phyloP scores from a whole-genome alignment of 306 rosid species.

The Cyclanthera cordifolia region DNA sequence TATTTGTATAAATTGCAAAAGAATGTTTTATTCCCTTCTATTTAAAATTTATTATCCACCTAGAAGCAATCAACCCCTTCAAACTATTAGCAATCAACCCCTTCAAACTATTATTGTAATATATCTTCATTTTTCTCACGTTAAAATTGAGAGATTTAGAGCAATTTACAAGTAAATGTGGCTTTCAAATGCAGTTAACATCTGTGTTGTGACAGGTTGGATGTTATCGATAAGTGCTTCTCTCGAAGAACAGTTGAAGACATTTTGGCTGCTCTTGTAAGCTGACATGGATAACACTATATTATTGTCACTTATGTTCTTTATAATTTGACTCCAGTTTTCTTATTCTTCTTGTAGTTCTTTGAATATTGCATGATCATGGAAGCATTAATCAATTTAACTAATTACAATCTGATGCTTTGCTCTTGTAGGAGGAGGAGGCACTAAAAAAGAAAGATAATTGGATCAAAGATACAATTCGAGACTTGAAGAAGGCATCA shows the following conservation, averaged over 20 bases:
- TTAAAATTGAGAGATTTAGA: constrained; percentile 1
- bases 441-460: constrained; percentile 27
- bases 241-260: constrained; percentile 61
- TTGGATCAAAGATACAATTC: constrained; percentile 59
- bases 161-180: background rate
- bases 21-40: background rate
- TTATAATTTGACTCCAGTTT: background rate
- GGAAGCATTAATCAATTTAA: constrained; percentile 6
- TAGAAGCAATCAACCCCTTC: background rate
- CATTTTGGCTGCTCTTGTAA: constrained; percentile 67
- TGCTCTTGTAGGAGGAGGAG: constrained; percentile 48
- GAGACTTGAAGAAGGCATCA: constrained; percentile 59
- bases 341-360: background rate
- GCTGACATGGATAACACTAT: constrained; percentile 17
- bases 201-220: constrained; percentile 39
- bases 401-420: constrained; percentile 17
- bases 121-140: background rate
- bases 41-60: background rate
- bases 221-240: constrained; percentile 69
- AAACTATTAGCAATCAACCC: background rate
- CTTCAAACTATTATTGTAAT: background rate
- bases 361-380: background rate
- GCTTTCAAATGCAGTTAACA: background rate
- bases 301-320: background rate
- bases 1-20: background rate